Evolutionary conservation across 805 yeast genomes (phyloP).

Genomic region (Candida tammaniensis): DNA sequence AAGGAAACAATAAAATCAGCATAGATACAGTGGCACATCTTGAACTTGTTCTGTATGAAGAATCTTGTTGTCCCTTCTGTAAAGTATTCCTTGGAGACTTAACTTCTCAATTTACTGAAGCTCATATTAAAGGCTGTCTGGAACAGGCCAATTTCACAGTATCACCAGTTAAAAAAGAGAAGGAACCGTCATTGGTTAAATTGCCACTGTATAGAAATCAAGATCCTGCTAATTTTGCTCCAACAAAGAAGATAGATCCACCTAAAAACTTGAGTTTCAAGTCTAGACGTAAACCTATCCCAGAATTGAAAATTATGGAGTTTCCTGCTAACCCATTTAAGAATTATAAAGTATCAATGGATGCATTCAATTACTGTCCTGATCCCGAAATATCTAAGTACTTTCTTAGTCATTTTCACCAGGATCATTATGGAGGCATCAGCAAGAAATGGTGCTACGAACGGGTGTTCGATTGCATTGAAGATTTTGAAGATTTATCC

Average conservation of each 20-base stretch:
- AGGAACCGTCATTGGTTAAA: constrained; percentile 5
- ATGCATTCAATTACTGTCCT: constrained; percentile 58
- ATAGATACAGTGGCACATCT: constrained; percentile 8
- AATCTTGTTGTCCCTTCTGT: constrained; percentile 13
- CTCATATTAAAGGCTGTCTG: constrained; percentile 11
- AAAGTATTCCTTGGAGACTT: constrained; percentile 10
- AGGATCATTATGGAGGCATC: constrained; percentile 92
- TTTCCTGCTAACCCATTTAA: constrained; percentile 27
- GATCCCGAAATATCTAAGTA: constrained; percentile 48
- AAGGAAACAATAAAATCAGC: constrained; percentile 6
- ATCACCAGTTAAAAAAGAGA: constrained; percentile 5
- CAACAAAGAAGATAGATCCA: constrained; percentile 11
- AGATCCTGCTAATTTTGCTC: constrained; percentile 5
- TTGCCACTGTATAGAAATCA: constrained; percentile 9
- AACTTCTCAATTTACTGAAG: constrained; percentile 4
- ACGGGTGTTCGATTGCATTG: constrained; percentile 28
- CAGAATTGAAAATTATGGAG: constrained; percentile 50
- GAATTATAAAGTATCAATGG: constrained; percentile 51
- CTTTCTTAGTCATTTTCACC: constrained; percentile 80
- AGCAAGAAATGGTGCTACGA: constrained; percentile 66
- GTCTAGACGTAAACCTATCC: constrained; percentile 38
- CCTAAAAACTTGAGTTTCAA: constrained; percentile 14
- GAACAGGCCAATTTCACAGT: constrained; percentile 6
- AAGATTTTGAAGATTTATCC: constrained; percentile 20
- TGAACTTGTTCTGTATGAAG: constrained; percentile 5